A percentile compares a stretch with the other conserved stretches of the same genome.
Conservation (phyloP, 106 monocot genomes). For the Phalaenopsis aphrodite region DNA sequence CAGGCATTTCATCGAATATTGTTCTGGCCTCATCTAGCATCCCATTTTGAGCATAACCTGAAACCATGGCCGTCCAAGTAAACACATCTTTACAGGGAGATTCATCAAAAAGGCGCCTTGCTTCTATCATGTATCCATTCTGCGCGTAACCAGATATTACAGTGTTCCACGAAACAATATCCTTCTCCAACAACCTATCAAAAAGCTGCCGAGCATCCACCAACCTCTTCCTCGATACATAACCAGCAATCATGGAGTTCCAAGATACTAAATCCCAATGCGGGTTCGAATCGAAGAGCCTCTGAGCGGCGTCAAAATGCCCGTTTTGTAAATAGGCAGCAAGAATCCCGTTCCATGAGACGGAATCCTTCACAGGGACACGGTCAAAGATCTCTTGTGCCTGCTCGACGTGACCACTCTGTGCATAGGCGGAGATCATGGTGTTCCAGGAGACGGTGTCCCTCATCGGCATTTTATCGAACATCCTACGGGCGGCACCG, state of each 20-base stretch:
- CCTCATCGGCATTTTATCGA: slow-evolving; percentile 42
- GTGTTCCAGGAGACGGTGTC: slow-evolving; percentile 58
- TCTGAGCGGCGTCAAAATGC: slow-evolving; percentile 31
- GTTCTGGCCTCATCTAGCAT: slow-evolving; percentile 43
- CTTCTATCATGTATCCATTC: slow-evolving; percentile 30
- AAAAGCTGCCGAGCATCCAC: slow-evolving; percentile 40
- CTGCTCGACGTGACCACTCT: slow-evolving; percentile 28
- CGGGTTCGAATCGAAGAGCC: slow-evolving; percentile 17
- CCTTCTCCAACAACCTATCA: slow-evolving; percentile 36
- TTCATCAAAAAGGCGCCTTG: slow-evolving; percentile 31
- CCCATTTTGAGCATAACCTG: slow-evolving; percentile 57
- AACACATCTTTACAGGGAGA: slow-evolving; percentile 42
- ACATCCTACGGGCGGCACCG: slow-evolving; percentile 30
- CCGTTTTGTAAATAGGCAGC: slow-evolving; percentile 55
- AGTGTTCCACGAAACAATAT: slow-evolving; percentile 59
- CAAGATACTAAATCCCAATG: slow-evolving; percentile 51
- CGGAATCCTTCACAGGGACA: slow-evolving; percentile 31
- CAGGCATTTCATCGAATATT: slow-evolving; percentile 52
- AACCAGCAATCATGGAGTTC: slow-evolving; percentile 59
- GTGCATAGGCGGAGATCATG: slow-evolving; percentile 65
- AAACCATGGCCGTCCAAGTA: slow-evolving; percentile 74
- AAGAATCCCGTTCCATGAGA: slow-evolving; percentile 54
- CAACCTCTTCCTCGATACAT: slow-evolving; percentile 25
- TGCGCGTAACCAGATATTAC: slow-evolving; percentile 62
- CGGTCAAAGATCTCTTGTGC: slow-evolving; percentile 41